Evolutionary conservation across 2,329 filamentous ascomycete species (phyloP), one percentile per base, ranked within the genome.

Genomic region (Trichoderma pleuroti): DNA sequence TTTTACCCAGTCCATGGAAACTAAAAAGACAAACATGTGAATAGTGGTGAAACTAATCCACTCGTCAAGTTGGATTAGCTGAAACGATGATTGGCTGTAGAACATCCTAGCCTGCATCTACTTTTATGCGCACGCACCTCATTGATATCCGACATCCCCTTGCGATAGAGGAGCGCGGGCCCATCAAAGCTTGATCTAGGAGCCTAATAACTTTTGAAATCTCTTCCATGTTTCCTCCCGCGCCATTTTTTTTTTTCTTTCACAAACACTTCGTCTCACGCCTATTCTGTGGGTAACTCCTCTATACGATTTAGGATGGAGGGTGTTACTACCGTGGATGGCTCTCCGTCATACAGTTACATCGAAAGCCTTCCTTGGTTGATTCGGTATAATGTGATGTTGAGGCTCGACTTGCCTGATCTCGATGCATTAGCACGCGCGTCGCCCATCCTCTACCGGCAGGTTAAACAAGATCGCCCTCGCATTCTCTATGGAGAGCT

Each of bases 371-470:
- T 64, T 28, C 61, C 61, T 26, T 46, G 24, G 8, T 14, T 49
- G 24, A 52, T 73, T 16, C 63, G 61, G 9, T 71, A 71, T 32
- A 49, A 68, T 12, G 34, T 74, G 36, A 65, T 74, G 54, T 57
- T 56, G 7, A 66, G 42, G 8, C n/a, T 72, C 39, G 32, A 57
- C 5, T 28, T 74, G 34, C 2, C 61, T 49, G 46, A 68, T 30
- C 68, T 74, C 16, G 54, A 46, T 9, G 21, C 57, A n/a, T 34
- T 74, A 39, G 68, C 73, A 42, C 8, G 39, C 39, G 39, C 39
- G 39, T 42, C 39, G 39, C 8, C 4, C n/a, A 42, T 42, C 18
- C 39, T 42, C 16, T 42, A 42, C 18, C 39, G 39, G 8, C 39
- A 42, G 39, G 39, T 42, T 42, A 42, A 42, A 42, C 39, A 42